A percentile compares a stretch with the other conserved stretches of the same genome.
Conservation (phyloP, 2,329 filamentous ascomycete genomes). For the Calonectria fujianensis region DNA sequence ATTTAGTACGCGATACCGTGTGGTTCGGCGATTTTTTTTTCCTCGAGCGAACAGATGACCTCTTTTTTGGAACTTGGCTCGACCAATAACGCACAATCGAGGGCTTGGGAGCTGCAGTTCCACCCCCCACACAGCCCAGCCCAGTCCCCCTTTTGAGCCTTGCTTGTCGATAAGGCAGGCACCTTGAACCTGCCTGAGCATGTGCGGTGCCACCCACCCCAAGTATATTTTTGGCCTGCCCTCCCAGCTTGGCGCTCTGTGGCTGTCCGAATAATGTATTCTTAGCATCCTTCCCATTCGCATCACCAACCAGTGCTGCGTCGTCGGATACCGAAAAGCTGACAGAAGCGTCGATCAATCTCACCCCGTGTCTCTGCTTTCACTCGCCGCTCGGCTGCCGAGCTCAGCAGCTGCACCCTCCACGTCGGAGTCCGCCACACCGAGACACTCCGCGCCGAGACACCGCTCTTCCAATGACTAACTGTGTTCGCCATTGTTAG, state of each 20-base stretch:
- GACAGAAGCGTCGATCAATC: not conserved
- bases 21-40: not conserved
- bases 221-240: slow-evolving; percentile 16
- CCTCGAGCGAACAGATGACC: not conserved
- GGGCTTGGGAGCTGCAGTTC: slow-evolving; percentile 35
- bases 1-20: slow-evolving; percentile 8
- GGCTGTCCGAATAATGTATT: slow-evolving; percentile 18
- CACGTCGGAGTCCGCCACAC: slow-evolving; percentile 23
- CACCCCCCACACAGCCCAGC: slow-evolving; percentile 26
- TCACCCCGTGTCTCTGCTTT: not conserved
- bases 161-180: slow-evolving; percentile 26
- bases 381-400: slow-evolving; percentile 18
- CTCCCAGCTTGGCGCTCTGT: slow-evolving; percentile 2
- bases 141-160: slow-evolving; percentile 23
- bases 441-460: slow-evolving; percentile 23
- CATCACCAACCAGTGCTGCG: not conserved
- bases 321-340: slow-evolving; percentile 8
- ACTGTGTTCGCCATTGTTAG: not conserved
- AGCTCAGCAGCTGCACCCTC: slow-evolving; percentile 21
- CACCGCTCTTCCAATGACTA: slow-evolving; percentile 25
- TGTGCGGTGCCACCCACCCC: slow-evolving; percentile 4
- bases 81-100: slow-evolving; percentile 29
- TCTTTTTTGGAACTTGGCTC: slow-evolving; percentile 31
- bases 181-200: too few species aligned
- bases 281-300: not conserved